Percentiles rank a stretch among this genome's conserved stretches.
Conservation (phyloP, 352 stramenopile species). For the Phytophthora megakarya region DNA sequence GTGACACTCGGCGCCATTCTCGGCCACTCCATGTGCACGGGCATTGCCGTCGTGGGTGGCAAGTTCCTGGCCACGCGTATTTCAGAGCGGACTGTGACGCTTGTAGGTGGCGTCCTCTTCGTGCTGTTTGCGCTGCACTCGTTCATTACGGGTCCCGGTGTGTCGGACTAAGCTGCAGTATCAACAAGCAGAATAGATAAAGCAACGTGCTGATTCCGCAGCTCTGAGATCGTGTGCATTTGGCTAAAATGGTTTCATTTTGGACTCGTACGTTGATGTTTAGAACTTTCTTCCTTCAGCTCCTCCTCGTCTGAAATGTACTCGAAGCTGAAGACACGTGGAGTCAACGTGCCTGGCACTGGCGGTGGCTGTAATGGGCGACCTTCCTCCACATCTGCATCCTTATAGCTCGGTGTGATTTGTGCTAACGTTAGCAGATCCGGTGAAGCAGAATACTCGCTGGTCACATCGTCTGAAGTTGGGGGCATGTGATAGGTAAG, state of each 20-base stretch:
- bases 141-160: slow-evolving; percentile 87
- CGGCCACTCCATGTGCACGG: slow-evolving; percentile 98
- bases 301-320: slow-evolving; percentile 38
- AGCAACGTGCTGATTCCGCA: slow-evolving; percentile 16
- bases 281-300: slow-evolving; percentile 14
- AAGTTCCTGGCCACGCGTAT: slow-evolving; percentile 98
- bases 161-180: slow-evolving; percentile 29
- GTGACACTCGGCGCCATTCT: slow-evolving; percentile 97
- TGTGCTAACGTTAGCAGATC: slow-evolving; percentile 23
- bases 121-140: slow-evolving; percentile 97
- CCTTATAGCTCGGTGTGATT: neutral
- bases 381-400: neutral
- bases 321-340: slow-evolving; percentile 58
- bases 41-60: slow-evolving; percentile 96
- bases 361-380: neutral
- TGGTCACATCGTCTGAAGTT: slow-evolving; percentile 11
- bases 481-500: slow-evolving; percentile 18
- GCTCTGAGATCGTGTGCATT: slow-evolving; percentile 19
- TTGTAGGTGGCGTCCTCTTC: slow-evolving; percentile 96
- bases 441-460: slow-evolving; percentile 21
- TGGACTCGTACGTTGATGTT: slow-evolving; percentile 13
- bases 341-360: slow-evolving; percentile 18
- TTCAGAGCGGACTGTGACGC: slow-evolving; percentile 96
- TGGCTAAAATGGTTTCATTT: slow-evolving; percentile 21
- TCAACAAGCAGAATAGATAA: slow-evolving; percentile 37